Evolutionary conservation across 768 basidiomycete genomes (phyloP), one percentile per base, ranked within the genome.

Genomic region (Rubroboletus satanas): DNA sequence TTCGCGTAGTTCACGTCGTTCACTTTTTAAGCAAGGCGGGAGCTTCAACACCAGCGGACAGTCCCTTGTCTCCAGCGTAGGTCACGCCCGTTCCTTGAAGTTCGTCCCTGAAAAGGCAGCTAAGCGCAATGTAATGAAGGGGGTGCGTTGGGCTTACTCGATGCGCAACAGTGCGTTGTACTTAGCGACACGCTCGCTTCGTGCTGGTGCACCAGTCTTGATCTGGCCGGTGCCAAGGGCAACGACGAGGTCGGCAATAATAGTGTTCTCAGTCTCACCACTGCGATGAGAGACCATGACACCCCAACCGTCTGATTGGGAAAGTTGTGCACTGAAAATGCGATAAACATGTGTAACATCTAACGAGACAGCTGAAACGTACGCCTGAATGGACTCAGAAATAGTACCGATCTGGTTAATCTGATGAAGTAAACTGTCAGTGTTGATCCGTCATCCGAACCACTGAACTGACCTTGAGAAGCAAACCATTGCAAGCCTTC

Each of bases 361-460:
- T 17, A 47, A 38, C n/a, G 29, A 57, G 28, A 46, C 7, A 50
- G 37, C 46, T 44, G 38, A 15, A 26, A 83, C 92, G 55, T 66
- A 96, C 93, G 96, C 96, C 73, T 97, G 93, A 76, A 99, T 97
- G 26, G 96, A 96, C 77, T 99, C 96, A 44, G 92, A 93, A 75
- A 99, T 93, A 60, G 95, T 95, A 66, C 97, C 97, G 70, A 98
- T 98, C 76, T 99, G 96, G 83, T 98, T 98, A 75, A 98, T 89
- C 83, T 84, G 44, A 29, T 48, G 45, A 45, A 36, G 28, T 1
- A 33, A 35, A 45, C 15, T 5, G 23, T 65, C 37, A 67, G 35
- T 1, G 3, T 56, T n/a, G 31, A 12, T 17, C 41, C 0, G 17
- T 10, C 7, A 5, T n/a, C 10, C 9, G 8, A 48, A 36, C 29